Base-by-base conservation (phyloP, 2,329 filamentous ascomycete genomes). In the Grosmannia clavigera region DNA sequence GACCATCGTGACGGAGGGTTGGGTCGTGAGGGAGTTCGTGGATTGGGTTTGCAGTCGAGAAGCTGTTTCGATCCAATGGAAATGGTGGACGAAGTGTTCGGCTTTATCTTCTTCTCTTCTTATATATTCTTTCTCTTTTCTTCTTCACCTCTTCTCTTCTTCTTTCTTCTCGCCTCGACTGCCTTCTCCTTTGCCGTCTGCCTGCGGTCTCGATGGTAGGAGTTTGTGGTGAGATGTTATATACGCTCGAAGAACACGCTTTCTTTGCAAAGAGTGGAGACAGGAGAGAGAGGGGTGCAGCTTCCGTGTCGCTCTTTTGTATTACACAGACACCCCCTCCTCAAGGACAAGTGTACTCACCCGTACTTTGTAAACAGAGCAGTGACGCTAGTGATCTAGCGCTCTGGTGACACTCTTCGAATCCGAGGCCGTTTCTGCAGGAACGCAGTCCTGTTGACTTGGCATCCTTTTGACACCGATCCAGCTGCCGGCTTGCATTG, bases 1-100 rank as follows among this genome's bases (percentile, higher is more conserved):
- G 43, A 66, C 65, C 66, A 67, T 67, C 25, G 55, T 22, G 53
- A 12, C 14, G 53, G 46, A 10, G 46, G n/a, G 7, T 27, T n/a
- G 9, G 16, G 48, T 12, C 25, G 48, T 14, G 22, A 4, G 3
- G 9, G 43, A 7, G 43, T 19, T 35, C 1, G 33, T 35, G 5
- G 33, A 22, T 22, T 22, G 22, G 22, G 22, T 22, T 22, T 22
- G 22, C 22, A 22, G 22, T 22, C 22, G 22, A 22, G 22, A 22
- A 22, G 22, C 22, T 22, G 22, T 35, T 31, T 4, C 29, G 29
- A 4, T 31, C 29, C 29, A 31, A 31, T 31, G 29, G 29, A 31
- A 31, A 31, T 22, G 22, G 22, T 22, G 29, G 29, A 31, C 29
- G 29, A 22, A 22, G 22, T 22, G 22, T 31, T 31, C 29, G 7